A percentile compares a stretch with the other conserved stretches of the same genome.
Evolutionary conservation across 2,329 filamentous ascomycete species (phyloP).

Genomic region (Microcera coccophila): DNA sequence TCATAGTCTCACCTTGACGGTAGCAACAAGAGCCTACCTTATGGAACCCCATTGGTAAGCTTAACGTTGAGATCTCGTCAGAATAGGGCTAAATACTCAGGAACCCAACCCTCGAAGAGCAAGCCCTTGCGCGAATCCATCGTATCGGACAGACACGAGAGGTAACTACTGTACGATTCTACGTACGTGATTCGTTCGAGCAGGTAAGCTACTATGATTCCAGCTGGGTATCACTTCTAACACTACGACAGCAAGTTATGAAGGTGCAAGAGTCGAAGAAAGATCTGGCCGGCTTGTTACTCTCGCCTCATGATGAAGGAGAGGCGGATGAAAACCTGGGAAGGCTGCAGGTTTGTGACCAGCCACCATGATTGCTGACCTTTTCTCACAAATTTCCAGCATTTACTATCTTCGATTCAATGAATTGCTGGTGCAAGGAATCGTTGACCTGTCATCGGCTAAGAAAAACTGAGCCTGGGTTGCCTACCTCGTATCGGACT

Average conservation of each 20-base stretch:
- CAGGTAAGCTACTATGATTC: conserved; percentile 18
- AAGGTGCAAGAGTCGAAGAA: conserved; percentile 15
- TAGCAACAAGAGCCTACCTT: conserved; percentile 44
- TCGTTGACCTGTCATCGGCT: no score
- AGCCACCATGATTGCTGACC: no score
- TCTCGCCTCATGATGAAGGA: conserved; percentile 3
- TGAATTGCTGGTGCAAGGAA: no score
- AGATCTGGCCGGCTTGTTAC: conserved; percentile 4
- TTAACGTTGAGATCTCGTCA: accelerated
- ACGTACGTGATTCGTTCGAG: conserved; percentile 37
- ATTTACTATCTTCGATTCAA: no score
- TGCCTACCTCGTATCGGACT: no score
- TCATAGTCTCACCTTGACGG: conserved; percentile 44
- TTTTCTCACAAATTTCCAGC: no score
- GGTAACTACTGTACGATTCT: conserved; percentile 37
- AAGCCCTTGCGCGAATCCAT: conserved; percentile 39
- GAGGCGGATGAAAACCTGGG: no score
- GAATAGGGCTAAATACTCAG: conserved; percentile 10
- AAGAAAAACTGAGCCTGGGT: no score
- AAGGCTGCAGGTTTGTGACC: no score
- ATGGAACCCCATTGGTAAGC: conserved; percentile 48
- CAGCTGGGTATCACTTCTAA: accelerated
- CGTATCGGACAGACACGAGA: conserved; percentile 33
- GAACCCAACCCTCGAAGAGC: conserved; percentile 43
- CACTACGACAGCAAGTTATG: conserved; percentile 2